Conservation (phyloP, 2,329 filamentous ascomycete genomes). For the Xylaria sp. region DNA sequence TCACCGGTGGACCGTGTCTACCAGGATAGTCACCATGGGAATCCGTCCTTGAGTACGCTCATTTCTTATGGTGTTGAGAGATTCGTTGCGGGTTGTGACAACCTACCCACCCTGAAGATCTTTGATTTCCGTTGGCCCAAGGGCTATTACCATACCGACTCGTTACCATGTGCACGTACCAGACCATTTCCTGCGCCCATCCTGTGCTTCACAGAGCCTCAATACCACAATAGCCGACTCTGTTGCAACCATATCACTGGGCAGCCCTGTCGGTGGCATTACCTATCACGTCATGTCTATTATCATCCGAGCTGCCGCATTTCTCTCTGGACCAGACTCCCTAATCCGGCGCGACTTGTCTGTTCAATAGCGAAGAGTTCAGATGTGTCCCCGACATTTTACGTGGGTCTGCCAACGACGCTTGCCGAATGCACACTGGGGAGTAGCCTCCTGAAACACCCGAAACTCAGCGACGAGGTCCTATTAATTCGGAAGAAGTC, state of each 20-base stretch:
- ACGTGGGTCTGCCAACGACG: conserved; percentile 44
- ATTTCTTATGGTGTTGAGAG: conserved; percentile 46
- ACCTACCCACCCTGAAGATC: conserved; percentile 41
- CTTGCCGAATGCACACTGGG: conserved; percentile 41
- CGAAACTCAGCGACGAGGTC: background rate
- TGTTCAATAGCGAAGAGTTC: conserved; percentile 46
- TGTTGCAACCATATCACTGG: conserved; percentile 35
- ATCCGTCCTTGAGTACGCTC: conserved; percentile 42
- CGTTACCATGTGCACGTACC: conserved; percentile 40
- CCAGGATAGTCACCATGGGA: conserved; percentile 48
- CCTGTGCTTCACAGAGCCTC: conserved; percentile 23
- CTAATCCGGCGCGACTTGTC: conserved; percentile 30
- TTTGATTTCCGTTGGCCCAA: conserved; percentile 51
- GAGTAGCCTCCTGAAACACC: conserved; percentile 10
- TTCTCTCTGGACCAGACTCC: conserved; percentile 33
- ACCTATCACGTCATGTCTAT: conserved; percentile 37
- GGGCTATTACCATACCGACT: conserved; percentile 44
- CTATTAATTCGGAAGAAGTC: conserved; percentile 16
- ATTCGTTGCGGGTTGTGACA: conserved; percentile 46
- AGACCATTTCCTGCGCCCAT: conserved; percentile 35
- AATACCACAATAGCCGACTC: conserved; percentile 13
- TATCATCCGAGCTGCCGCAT: conserved; percentile 47
- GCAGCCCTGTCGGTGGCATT: conserved; percentile 44
- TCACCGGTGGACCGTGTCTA: conserved; percentile 44
- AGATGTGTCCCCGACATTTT: conserved; percentile 44